Evolutionary conservation across 2,329 filamentous ascomycete species (phyloP), one percentile per base, ranked within the genome.

Genomic region (Penicillium glabrum): DNA sequence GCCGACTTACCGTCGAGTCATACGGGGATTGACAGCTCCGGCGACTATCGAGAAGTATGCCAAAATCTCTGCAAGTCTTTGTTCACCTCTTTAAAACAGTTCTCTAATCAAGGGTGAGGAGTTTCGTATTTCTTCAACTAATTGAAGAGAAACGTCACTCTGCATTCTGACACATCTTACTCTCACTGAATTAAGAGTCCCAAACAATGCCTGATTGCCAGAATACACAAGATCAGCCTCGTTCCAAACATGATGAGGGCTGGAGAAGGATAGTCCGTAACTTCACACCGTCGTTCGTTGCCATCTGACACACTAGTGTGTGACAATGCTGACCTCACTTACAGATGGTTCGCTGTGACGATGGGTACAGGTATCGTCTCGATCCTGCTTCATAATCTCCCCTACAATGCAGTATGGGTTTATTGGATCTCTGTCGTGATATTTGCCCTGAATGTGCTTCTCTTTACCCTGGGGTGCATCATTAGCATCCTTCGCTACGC

Each of bases 401-500:
- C 74, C 1, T 77, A 76, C 52, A 74, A 77, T 47, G 72, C 67
- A 6, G 23, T 31, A 49, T 75, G 73, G 73, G 65, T 77, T 2
- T 74, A 76, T 51, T 76, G 69, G 67, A 67, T 75, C 11, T 76
- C 75, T 1, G 58, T 75, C 29, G 60, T 68, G 16, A 65, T 75
- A 1, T 76, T 77, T 29, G 67, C 60, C 0, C 48, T 77, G 6
- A 77, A 77, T 44, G 66, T 74, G 7, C 31, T 72, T 4, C 64
- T 77, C 8, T 77, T 77, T 46, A 24, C 29, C 8, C 43, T 70
- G 1, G 70, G 67, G 1, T 63, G 81, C 21, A 56, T 74, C 6
- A 79, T 87, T 46, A 86, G 83, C 1, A 54, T 84, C 1, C 68
- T 87, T 3, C 81, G 88, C 5, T 91, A 90, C 64, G 75, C 76